phyloP scores from a whole-genome alignment of 2,329 filamentous ascomycete genomes.

The Trichoderma sp. region DNA sequence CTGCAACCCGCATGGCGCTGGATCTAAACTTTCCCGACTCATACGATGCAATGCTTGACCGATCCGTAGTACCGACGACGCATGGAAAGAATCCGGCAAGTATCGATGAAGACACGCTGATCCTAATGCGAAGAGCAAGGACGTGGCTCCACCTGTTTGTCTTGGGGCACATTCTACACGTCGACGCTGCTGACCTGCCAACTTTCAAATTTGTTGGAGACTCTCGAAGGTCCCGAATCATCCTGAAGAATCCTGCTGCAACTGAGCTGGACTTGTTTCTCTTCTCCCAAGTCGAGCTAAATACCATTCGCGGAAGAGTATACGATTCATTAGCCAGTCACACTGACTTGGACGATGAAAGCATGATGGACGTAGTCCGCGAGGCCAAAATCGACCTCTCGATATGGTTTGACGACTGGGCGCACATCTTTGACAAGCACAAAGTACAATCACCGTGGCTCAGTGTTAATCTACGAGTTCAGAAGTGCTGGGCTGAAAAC shows the following conservation, averaged over 20 bases:
- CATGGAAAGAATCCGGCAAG: neutral
- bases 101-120: conserved; percentile 33
- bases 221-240: conserved; percentile 49
- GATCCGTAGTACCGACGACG: conserved; percentile 9
- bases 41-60: conserved; percentile 45
- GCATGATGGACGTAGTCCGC: conserved; percentile 46
- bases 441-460: conserved; percentile 39
- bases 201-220: conserved; percentile 45
- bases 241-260: conserved; percentile 48
- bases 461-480: conserved; percentile 53
- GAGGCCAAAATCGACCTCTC: conserved; percentile 53
- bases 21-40: conserved; percentile 51
- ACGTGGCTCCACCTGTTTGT: conserved; percentile 59
- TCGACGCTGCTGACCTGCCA: conserved; percentile 43
- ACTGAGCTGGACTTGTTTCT: conserved; percentile 55
- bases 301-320: conserved; percentile 41
- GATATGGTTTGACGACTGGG: conserved; percentile 51
- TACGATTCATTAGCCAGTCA: conserved; percentile 41
- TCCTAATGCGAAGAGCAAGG: conserved; percentile 49
- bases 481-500: conserved; percentile 58
- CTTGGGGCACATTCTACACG: conserved; percentile 54
- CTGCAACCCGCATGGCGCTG: conserved; percentile 55
- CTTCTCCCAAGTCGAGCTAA: conserved; percentile 55
- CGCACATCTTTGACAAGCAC: conserved; percentile 36
- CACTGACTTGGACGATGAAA: conserved; percentile 38